Base-by-base conservation (phyloP, 2,329 filamentous ascomycete genomes). In the Nemania sp. region DNA sequence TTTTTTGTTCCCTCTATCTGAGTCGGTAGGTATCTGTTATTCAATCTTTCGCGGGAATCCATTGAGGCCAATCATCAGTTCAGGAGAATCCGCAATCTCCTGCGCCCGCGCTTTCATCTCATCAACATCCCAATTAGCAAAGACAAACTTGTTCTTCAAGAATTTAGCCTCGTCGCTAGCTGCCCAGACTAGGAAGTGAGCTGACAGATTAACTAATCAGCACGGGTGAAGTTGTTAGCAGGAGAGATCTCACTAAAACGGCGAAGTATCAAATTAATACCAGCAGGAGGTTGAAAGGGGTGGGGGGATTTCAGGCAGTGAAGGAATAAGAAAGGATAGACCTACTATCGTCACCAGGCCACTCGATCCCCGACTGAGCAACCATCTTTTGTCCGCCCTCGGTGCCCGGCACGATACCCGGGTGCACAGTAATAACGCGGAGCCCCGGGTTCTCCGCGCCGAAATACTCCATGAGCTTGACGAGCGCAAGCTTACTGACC, bases 381-480 rank as follows among this genome's bases (percentile, higher is more conserved):
- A 66, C 60, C 65, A 73, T 72, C 67, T 52, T 71, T 68, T 41
- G 54, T 2, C 72, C 69, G 10, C 68, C 63, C 55, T 71, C 70
- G 5, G 72, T 69, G n/a, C 41, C 67, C 5, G 66, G 54, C 35
- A 75, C 56, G 2, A 74, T 52, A 22, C 71, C 70, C 2, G 72
- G 73, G 49, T 73, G 72, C 27, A 72, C 67, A n/a, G 51, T 71
- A 18, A 73, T 18, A 1, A 74, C 70, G 18, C 72, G 54, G 22
- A 73, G 29, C 5, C 64, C 35, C 0, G 70, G 70, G 45, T 74
- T 74, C 64, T 74, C 72, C 6, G 71, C 71, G 15, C 71, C 73
- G 45, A 74, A 64, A 47, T 72, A 73, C 67, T 72, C 72, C 71
- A 74, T 73, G 10, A 71, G 66, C 62, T 74, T 73, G 13, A 67